Evolutionary conservation across 768 basidiomycete species (phyloP).

Genomic region (Termitomyces sp.): DNA sequence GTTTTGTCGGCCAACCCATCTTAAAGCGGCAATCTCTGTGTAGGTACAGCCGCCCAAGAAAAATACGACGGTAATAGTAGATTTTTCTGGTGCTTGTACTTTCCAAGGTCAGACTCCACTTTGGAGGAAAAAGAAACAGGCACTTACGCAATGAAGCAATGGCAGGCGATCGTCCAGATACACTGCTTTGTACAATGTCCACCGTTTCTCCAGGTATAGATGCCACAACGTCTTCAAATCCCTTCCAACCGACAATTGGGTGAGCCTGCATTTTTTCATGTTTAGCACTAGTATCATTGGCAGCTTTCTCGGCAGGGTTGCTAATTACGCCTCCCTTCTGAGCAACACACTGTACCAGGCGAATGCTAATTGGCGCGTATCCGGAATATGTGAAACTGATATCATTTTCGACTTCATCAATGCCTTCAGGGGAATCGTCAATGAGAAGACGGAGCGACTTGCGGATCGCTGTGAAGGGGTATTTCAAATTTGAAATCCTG

Average conservation of each 20-base stretch:
- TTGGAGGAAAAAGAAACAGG: neutral
- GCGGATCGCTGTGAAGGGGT: constrained; percentile 67
- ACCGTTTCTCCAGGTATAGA: constrained; percentile 83
- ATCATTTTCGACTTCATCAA: constrained; percentile 86
- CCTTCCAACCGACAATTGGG: constrained; percentile 94
- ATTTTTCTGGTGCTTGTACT: constrained; percentile 51
- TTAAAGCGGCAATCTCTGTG: constrained; percentile 91
- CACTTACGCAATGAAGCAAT: constrained; percentile 28
- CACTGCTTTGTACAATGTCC: constrained; percentile 58
- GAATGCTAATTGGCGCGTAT: constrained; percentile 89
- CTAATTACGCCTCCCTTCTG: constrained; percentile 89
- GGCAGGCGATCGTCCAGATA: constrained; percentile 20
- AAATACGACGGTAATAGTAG: constrained; percentile 87
- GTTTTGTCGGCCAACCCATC: constrained; percentile 87
- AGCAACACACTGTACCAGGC: constrained; percentile 89
- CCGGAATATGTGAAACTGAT: constrained; percentile 96
- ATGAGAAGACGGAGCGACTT: constrained; percentile 90
- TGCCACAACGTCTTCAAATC: constrained; percentile 86
- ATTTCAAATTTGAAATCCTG: constrained; percentile 42
- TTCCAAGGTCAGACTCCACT: neutral
- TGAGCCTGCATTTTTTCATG: constrained; percentile 71
- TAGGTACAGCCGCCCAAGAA: constrained; percentile 98
- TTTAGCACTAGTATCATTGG: constrained; percentile 27
- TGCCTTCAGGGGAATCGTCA: constrained; percentile 73
- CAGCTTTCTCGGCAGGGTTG: constrained; percentile 56